Conservation (phyloP, 1,284 basidiomycete genomes). For the Leccinum subfulvum region DNA sequence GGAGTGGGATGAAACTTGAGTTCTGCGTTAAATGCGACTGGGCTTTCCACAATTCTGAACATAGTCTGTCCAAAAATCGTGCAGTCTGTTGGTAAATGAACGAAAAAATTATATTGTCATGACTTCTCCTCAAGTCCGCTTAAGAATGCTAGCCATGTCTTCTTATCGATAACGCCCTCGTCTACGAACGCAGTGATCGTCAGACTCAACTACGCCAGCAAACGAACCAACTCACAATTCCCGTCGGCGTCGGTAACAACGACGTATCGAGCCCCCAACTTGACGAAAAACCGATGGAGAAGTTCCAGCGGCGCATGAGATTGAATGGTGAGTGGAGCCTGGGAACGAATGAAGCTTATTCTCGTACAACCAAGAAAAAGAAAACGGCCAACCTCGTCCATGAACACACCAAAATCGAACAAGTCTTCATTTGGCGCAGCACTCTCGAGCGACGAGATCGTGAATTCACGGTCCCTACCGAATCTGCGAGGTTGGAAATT, state of each 20-base stretch:
- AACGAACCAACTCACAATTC: slow-evolving; percentile 56
- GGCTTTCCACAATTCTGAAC: neutral
- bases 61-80: neutral
- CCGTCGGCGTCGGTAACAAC: slow-evolving; percentile 84
- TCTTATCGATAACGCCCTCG: slow-evolving; percentile 91
- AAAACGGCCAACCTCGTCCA: slow-evolving; percentile 67
- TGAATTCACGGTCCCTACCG: slow-evolving; percentile 40
- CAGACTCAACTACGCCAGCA: neutral
- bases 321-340: slow-evolving; percentile 84
- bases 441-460: slow-evolving; percentile 56
- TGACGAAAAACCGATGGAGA: slow-evolving; percentile 88
- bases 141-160: slow-evolving; percentile 85
- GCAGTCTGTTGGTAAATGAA: neutral
- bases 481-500: slow-evolving; percentile 58
- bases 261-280: slow-evolving; percentile 88
- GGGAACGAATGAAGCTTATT: slow-evolving; percentile 4
- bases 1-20: neutral
- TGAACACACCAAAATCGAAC: slow-evolving; percentile 86
- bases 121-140: slow-evolving; percentile 65
- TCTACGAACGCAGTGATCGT: slow-evolving; percentile 44
- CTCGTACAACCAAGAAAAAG: neutral
- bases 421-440: slow-evolving; percentile 47
- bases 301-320: slow-evolving; percentile 85
- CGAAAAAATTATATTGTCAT: neutral
- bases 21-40: neutral